phyloP scores from a whole-genome alignment of 345 rosid genomes.

The Eutrema yunnanense region DNA sequence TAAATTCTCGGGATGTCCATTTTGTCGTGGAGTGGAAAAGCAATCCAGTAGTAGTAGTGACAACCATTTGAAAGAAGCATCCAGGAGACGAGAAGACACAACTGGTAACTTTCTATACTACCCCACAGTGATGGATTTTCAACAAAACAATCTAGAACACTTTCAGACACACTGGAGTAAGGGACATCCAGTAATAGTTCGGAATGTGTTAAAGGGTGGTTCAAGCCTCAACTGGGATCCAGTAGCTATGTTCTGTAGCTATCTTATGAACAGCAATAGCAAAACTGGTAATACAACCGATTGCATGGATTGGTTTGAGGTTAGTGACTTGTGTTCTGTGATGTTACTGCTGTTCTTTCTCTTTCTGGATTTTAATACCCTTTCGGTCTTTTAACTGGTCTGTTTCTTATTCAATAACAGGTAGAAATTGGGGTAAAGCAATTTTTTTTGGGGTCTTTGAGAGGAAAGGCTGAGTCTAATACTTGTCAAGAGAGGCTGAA shows the following conservation, averaged over 20 bases:
- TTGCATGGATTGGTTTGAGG: conserved; percentile 89
- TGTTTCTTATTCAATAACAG: conserved; percentile 39
- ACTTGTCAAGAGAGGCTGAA: conserved; percentile 70
- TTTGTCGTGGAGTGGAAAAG: conserved; percentile 49
- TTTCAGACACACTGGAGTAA: conserved; percentile 94
- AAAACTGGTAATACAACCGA: conserved; percentile 27
- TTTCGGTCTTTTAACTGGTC: background rate
- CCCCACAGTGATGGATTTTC: conserved; percentile 49
- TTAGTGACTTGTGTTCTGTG: conserved; percentile 33
- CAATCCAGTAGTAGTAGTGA: conserved; percentile 35
- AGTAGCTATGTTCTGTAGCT: conserved; percentile 70
- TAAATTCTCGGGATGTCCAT: conserved; percentile 48
- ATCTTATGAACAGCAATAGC: conserved; percentile 53
- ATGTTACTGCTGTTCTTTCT: background rate
- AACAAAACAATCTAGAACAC: conserved; percentile 67
- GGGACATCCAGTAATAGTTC: conserved; percentile 87
- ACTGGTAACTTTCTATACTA: conserved; percentile 64
- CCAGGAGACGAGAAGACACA: conserved; percentile 58
- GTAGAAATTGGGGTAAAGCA: conserved; percentile 80
- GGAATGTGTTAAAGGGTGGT: conserved; percentile 49
- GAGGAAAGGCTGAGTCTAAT: conserved; percentile 51
- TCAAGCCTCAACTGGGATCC: conserved; percentile 82
- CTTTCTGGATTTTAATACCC: background rate
- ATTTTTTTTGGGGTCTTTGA: conserved; percentile 61
- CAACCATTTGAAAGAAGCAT: conserved; percentile 61